A percentile compares a stretch with the other conserved stretches of the same genome.
These are phyloP conservation scores for Curvularia spicifera DNA, from an alignment of 2,329 filamentous ascomycete genomes.

Conservation along the genomic window DNA sequence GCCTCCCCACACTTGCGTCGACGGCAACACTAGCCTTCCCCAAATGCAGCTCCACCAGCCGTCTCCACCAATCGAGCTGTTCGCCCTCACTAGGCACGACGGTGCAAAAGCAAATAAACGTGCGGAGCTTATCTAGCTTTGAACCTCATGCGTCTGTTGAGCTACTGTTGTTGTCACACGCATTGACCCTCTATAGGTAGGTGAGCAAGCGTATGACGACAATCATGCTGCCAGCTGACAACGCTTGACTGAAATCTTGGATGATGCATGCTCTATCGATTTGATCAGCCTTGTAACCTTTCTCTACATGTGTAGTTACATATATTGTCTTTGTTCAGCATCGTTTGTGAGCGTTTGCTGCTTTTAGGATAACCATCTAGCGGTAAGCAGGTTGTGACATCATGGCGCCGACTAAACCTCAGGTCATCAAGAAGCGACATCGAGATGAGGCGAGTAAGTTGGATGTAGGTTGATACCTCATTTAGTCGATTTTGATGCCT, in stretches of 20 bases:
- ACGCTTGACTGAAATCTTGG: background rate
- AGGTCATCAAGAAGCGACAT: constrained; percentile 35
- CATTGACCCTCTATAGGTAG: constrained; percentile 27
- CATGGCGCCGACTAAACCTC: constrained; percentile 36
- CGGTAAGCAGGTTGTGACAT: constrained; percentile 21
- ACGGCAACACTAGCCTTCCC: constrained; percentile 13
- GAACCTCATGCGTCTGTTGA: constrained; percentile 10
- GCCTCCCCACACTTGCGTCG: constrained; percentile 35
- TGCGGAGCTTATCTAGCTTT: background rate
- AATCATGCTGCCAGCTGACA: background rate
- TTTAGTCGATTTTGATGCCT: no score
- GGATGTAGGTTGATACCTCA: constrained; percentile 25
- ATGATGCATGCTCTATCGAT: background rate
- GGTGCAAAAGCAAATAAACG: background rate
- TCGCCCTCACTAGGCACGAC: constrained; percentile 14
- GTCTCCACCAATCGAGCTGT: constrained; percentile 17
- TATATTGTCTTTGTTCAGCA: background rate
- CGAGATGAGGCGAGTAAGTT: constrained; percentile 35
- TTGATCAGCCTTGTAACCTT: background rate
- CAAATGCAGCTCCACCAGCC: constrained; percentile 1
- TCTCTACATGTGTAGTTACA: background rate
- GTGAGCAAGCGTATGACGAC: constrained; percentile 30
- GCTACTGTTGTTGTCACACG: constrained; percentile 17
- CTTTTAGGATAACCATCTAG: background rate
- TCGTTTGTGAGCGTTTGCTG: background rate